Evolutionary conservation across 78 protist genomes (phyloP), one percentile per base, ranked within the genome.

Genomic region (Dictyostelium firmibasis): DNA sequence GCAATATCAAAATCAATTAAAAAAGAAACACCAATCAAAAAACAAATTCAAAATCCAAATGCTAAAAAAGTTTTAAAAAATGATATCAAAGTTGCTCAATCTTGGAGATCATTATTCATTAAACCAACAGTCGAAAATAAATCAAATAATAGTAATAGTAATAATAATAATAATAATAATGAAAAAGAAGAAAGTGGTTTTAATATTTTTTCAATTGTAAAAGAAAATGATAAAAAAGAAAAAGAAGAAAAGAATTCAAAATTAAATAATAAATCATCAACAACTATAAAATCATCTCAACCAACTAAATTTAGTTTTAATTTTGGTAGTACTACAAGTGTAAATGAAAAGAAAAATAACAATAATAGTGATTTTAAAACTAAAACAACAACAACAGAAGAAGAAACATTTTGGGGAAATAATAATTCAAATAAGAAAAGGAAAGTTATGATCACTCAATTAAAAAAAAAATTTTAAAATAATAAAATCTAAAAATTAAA

Each of bases 31-130:
- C 20, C 83, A 43, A 3, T 16, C 11, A 77, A 9, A 16, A 41
- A 41, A 77, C 50, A 77, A n/a, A 25, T 41, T 43, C 83, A 77
- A 41, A 35, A 77, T 41, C 50, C 57, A 77, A 77, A 77, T 72
- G 79, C 18, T 29, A 72, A 27, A 29, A 72, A 72, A 72, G 75
- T 67, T 67, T 27, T 27, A 67, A 77, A 77, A 14, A 53, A 29
- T 36, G 70, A 25, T 50, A 81, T 81, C n/a, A 81, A 84, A 81
- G 94, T 89, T 13, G 41, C 38, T 13, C 31, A 35, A 81, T 50
- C 94, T 31, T 89, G 94, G 94, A 89, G 82, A 89, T 89, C 94
- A 62, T 47, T 89, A 25, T 89, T 89, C 47, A 70, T 23, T 16
- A 78, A 78, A 84, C 78, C 57, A 84, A n/a, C 91, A 84, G 31